phyloP scores from a whole-genome alignment of 208 protist genomes.

The Wallacemonas sp. region DNA sequence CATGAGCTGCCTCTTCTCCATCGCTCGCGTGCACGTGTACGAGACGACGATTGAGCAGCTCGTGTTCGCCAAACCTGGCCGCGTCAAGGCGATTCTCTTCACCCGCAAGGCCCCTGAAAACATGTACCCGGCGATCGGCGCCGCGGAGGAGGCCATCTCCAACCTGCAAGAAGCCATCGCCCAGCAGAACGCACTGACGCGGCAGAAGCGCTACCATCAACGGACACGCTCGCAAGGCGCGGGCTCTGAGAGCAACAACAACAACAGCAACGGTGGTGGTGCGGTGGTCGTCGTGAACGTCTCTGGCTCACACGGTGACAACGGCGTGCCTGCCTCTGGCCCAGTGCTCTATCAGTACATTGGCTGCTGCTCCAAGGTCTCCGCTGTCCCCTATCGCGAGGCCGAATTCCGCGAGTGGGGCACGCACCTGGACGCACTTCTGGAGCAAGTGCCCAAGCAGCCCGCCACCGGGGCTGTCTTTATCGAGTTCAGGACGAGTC shows the following conservation, averaged over 20 bases:
- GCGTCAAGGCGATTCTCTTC: slow-evolving; percentile 66
- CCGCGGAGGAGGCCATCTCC: slow-evolving; percentile 61
- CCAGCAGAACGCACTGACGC: slow-evolving; percentile 53
- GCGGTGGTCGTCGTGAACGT: no score
- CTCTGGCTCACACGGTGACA: no score
- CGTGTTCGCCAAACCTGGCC: slow-evolving; percentile 50
- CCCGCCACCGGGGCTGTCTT: slow-evolving; percentile 47
- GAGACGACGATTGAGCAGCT: slow-evolving; percentile 43
- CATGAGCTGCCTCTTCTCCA: slow-evolving; percentile 67
- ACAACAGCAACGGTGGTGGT: no score
- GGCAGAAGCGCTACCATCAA: slow-evolving; percentile 14
- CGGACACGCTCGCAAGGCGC: no score
- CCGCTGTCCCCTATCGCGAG: slow-evolving; percentile 56
- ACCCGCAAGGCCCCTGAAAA: slow-evolving; percentile 52
- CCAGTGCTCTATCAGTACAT: slow-evolving; percentile 31
- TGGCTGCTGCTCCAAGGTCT: slow-evolving; percentile 45
- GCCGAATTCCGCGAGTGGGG: slow-evolving; percentile 35
- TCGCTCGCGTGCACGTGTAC: slow-evolving; percentile 45
- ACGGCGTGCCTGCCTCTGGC: neutral
- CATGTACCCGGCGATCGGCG: slow-evolving; percentile 55
- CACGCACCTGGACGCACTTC: slow-evolving; percentile 40
- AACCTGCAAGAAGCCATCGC: slow-evolving; percentile 74
- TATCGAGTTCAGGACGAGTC: slow-evolving; percentile 69
- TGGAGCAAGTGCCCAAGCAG: slow-evolving; percentile 44
- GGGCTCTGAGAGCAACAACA: no score